These are phyloP conservation scores for Prunus dulcis DNA, from an alignment of 306 rosid genomes.

Conservation along the genomic window DNA sequence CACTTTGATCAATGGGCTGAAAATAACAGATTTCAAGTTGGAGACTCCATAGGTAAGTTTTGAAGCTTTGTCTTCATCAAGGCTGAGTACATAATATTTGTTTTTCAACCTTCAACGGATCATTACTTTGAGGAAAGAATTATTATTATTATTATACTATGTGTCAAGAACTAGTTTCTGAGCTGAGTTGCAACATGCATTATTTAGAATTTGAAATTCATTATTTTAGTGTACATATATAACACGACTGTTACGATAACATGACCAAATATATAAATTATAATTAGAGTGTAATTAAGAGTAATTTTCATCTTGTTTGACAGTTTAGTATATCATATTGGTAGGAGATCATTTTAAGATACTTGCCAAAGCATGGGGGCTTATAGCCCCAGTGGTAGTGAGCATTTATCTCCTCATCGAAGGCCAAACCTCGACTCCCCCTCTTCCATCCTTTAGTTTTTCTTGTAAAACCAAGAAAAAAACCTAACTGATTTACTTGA, in stretches of 20 bases:
- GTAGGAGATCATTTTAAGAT: not conserved
- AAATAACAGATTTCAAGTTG: slow-evolving; percentile 61
- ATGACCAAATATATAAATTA: too few relatives aligned
- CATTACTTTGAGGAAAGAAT: not conserved
- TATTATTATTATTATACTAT: not conserved
- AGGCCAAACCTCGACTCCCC: not conserved
- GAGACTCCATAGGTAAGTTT: slow-evolving; percentile 71
- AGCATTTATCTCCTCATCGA: not conserved
- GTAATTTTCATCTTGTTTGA: too few relatives aligned
- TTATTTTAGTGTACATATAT: too few relatives aligned
- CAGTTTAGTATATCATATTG: too few relatives aligned
- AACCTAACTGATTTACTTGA: not conserved
- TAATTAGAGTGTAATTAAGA: too few relatives aligned
- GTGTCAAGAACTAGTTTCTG: too few relatives aligned
- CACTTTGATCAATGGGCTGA: slow-evolving; percentile 79
- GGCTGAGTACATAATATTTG: not conserved
- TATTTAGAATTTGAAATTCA: too few relatives aligned
- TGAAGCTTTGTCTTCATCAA: not conserved
- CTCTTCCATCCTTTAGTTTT: not conserved
- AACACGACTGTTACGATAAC: too few relatives aligned
- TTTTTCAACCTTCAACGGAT: not conserved
- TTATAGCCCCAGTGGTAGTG: not conserved
- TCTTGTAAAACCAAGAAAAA: too few relatives aligned
- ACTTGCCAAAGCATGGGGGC: not conserved
- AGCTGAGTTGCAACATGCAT: too few relatives aligned